Evolutionary conservation across 495 filamentous ascomycete genomes (phyloP).

Genomic region (Xylaria flabelliformis): DNA sequence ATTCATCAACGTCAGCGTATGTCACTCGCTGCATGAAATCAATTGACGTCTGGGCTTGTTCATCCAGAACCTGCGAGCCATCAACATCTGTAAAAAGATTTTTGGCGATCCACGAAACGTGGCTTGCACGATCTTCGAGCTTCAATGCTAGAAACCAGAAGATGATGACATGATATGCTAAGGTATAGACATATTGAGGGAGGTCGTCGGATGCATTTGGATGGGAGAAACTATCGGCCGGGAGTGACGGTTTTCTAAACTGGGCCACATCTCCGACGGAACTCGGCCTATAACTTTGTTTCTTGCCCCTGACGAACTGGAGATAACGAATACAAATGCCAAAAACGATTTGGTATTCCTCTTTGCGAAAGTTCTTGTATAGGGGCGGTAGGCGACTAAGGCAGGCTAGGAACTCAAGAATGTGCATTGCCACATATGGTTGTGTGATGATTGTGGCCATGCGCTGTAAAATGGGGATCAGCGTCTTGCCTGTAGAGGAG

Average conservation of each 20-base stretch:
- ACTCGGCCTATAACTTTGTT: constrained; percentile 47
- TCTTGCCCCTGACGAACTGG: constrained; percentile 66
- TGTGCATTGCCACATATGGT: constrained; percentile 86
- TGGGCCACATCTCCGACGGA: constrained; percentile 36
- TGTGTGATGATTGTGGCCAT: constrained; percentile 97
- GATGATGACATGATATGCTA: constrained; percentile 93
- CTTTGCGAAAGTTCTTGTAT: constrained; percentile 84
- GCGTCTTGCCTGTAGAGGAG: constrained; percentile 75
- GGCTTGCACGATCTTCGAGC: constrained; percentile 78
- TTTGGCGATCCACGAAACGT: constrained; percentile 92
- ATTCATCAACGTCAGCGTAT: constrained; percentile 81
- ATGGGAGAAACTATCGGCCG: constrained; percentile 39
- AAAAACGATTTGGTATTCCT: constrained; percentile 90
- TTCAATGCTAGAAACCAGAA: constrained; percentile 95
- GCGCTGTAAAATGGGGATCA: constrained; percentile 83
- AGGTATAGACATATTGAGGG: constrained; percentile 87
- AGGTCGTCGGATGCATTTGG: constrained; percentile 64
- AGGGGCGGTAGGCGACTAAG: constrained; percentile 84
- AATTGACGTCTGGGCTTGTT: constrained; percentile 90
- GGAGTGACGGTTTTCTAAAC: constrained; percentile 14
- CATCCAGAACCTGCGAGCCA: constrained; percentile 79
- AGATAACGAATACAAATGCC: constrained; percentile 93
- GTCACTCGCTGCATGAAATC: constrained; percentile 95
- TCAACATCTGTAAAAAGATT: constrained; percentile 77
- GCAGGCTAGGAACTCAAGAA: constrained; percentile 88